Evolutionary conservation across 2,329 filamentous ascomycete species (phyloP).

Genomic region (Fusarium armeniacum): DNA sequence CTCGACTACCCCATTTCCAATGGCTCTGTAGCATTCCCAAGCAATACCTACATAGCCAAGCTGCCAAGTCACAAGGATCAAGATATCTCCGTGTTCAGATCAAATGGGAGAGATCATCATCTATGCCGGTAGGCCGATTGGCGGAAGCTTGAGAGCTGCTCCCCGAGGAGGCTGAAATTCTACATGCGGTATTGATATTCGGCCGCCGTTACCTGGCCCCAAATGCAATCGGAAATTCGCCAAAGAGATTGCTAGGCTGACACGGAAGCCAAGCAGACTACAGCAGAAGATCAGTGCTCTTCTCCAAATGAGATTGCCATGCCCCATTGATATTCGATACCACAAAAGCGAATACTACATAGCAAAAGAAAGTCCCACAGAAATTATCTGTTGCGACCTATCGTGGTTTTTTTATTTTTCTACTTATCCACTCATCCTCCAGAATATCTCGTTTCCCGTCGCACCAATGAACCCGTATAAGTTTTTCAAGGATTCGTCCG

Average conservation of each 20-base stretch:
- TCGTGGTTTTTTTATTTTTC: not conserved
- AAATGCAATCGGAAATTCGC: not conserved
- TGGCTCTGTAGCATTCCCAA: not conserved
- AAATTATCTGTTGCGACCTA: not conserved
- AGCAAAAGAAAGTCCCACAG: not conserved
- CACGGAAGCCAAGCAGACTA: not conserved
- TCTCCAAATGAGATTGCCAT: not conserved
- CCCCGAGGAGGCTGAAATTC: not conserved
- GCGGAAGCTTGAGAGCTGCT: not conserved
- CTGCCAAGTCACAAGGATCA: not conserved
- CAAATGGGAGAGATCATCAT: not conserved
- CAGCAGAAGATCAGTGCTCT: not conserved
- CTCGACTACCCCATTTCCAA: not conserved
- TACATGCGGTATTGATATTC: not conserved
- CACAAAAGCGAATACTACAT: not conserved
- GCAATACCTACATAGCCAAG: not conserved
- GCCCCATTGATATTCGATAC: not conserved
- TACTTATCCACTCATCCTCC: not conserved
- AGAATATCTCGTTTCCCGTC: not conserved
- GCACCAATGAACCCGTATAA: not conserved
- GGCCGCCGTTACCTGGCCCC: not conserved
- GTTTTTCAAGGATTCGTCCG: not conserved
- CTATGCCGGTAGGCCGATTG: not conserved
- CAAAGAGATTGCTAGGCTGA: not conserved
- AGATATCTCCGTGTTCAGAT: not conserved